These are phyloP conservation scores for Thelephora aurantiotincta DNA, from an alignment of 768 basidiomycete genomes.

Conservation along the genomic window DNA sequence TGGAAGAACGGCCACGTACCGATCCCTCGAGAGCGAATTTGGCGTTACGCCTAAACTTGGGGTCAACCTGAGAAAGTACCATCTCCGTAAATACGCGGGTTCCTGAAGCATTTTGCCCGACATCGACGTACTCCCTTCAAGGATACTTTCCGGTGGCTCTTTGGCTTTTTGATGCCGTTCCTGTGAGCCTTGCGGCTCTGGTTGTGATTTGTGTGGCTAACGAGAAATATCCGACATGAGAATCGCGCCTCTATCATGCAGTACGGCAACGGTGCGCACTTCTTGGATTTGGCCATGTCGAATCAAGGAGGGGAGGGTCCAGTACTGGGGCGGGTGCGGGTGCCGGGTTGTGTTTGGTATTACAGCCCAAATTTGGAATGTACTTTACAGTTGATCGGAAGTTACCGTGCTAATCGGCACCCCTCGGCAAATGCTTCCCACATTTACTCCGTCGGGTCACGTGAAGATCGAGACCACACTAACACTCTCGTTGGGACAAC, in stretches of 20 bases:
- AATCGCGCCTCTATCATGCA: constrained; percentile 4
- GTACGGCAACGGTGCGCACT: constrained; percentile 34
- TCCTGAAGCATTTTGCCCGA: too few relatives aligned
- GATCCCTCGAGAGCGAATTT: constrained; percentile 60
- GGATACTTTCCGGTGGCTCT: constrained; percentile 59
- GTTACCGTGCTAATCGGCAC: too few relatives aligned
- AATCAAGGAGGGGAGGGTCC: background rate
- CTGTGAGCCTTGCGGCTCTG: constrained; percentile 95
- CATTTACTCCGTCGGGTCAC: too few relatives aligned
- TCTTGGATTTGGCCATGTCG: constrained; percentile 96
- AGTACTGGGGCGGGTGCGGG: too few relatives aligned
- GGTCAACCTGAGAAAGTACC: constrained; percentile 43
- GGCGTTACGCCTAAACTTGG: constrained; percentile 84
- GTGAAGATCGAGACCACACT: too few relatives aligned
- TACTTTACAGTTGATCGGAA: too few relatives aligned
- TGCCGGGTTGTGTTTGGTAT: too few relatives aligned
- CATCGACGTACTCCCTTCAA: constrained; percentile 88
- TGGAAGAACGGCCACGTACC: constrained; percentile 27
- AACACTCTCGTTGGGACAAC: too few relatives aligned
- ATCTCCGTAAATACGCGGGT: constrained; percentile 17
- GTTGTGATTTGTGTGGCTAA: constrained; percentile 88
- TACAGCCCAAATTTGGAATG: too few relatives aligned
- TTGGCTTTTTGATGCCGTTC: constrained; percentile 88
- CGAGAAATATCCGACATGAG: constrained; percentile 2
- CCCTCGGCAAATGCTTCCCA: too few relatives aligned